Base-by-base conservation (phyloP, 805 yeast genomes). In the Starmerella geochares region DNA sequence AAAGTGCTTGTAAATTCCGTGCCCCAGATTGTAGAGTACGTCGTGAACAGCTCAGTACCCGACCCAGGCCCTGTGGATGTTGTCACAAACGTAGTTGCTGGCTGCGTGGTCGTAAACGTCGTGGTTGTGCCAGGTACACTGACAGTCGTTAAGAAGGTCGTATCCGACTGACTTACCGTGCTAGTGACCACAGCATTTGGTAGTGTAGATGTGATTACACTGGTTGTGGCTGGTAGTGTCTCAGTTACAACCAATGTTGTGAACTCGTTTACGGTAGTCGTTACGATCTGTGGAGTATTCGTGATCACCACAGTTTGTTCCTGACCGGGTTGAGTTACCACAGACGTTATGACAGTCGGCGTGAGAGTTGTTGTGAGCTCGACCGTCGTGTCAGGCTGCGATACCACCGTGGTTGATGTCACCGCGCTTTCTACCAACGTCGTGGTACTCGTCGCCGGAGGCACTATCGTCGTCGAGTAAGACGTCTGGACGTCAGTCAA, bases 271-370 rank as follows among this genome's bases (percentile, higher is more conserved):
- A 53, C 46, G 2, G 51, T 44, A 4, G 40, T 16, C 11, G 56
- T 53, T 1, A 50, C 47, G 2, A 47, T 41, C n/a, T 42, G 44
- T 2, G 54, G 54, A 2, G 52, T 50, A 40, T 53, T 53, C 23
- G 56, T 53, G n/a, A 53, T 50, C 2, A 27, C 46, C 28, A 50
- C 23, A 0, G 53, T 50, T 21, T 53, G 50, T 2, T 46, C 47
- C 23, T 17, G 36, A 1, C 54, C 56, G 3, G 54, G 50, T 2
- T 24, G 24, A 3, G 49, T 45, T 4, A 47, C 32, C 8, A 42
- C 38, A 2, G 31, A n/a, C 1, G 52, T 39, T 2, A 28, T 13
- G 4, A 29, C 32, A 5, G 52, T 38, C 4, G 53, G 49, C 6
- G 39, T 33, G 10, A 40, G 24, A 4, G 56, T 46, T 1, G 29